A percentile compares a stretch with the other conserved stretches of the same genome.
Evolutionary conservation across 2,329 filamentous ascomycete genomes (phyloP).

Genomic region (Pyrenophora seminiperda): DNA sequence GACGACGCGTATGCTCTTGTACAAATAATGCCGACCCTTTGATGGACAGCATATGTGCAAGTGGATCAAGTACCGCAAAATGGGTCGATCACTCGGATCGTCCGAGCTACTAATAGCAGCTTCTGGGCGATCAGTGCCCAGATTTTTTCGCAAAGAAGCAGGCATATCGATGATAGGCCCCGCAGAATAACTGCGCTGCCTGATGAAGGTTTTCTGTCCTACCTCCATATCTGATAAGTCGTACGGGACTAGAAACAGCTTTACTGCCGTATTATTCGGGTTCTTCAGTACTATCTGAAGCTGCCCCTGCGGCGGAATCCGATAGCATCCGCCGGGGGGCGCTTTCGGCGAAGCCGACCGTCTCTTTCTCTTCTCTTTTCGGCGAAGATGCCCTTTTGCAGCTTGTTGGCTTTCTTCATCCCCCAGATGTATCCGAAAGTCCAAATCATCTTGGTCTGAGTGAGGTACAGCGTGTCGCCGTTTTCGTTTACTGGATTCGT

Average conservation of each 20-base stretch:
- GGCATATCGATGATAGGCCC: constrained; percentile 81
- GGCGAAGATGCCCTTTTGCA: constrained; percentile 48
- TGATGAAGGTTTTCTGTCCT: constrained; percentile 92
- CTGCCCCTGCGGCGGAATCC: constrained; percentile 91
- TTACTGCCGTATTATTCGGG: constrained; percentile 96
- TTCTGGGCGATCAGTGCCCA: constrained; percentile 60
- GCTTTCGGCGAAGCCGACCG: constrained; percentile 63
- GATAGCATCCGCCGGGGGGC: constrained; percentile 86
- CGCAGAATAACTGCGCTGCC: constrained; percentile 89
- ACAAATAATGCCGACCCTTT: constrained; percentile 83
- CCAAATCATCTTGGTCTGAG: constrained; percentile 33
- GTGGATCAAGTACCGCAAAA: constrained; percentile 87
- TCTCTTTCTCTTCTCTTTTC: constrained; percentile 63
- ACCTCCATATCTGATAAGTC: constrained; percentile 90
- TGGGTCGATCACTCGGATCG: constrained; percentile 67
- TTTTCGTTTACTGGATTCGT: constrained; percentile 50
- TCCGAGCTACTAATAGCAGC: constrained; percentile 57
- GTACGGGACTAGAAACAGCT: constrained; percentile 92
- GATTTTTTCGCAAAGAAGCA: constrained; percentile 52
- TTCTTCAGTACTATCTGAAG: constrained; percentile 98
- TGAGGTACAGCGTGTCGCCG: constrained; percentile 38
- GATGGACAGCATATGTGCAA: constrained; percentile 89
- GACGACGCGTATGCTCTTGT: constrained; percentile 90
- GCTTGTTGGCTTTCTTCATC: constrained; percentile 18
- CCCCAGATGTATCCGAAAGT: constrained; percentile 27